phyloP scores from a whole-genome alignment of 306 rosid species.

The Quillaja saponaria region DNA sequence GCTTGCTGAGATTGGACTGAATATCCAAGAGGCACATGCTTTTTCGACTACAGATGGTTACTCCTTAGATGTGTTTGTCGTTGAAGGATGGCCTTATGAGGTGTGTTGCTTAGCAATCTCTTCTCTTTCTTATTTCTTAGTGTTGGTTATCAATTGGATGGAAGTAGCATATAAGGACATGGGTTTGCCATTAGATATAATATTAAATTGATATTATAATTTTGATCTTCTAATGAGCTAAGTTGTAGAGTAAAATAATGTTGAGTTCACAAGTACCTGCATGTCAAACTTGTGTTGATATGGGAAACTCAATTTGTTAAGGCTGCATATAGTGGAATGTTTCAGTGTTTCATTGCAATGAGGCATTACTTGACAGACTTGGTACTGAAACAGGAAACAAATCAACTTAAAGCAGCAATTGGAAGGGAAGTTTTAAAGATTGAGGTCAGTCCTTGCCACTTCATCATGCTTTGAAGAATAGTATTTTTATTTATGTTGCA shows the following conservation, averaged over 20 bases:
- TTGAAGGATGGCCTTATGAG: constrained; percentile 98
- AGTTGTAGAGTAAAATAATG: background rate
- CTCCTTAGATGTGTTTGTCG: constrained; percentile 97
- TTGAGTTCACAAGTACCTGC: constrained; percentile 25
- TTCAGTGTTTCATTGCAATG: background rate
- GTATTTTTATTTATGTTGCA: background rate
- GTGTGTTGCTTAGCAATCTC: constrained; percentile 41
- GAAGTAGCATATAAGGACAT: background rate
- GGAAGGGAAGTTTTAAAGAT: constrained; percentile 63
- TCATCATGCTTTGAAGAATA: constrained; percentile 8
- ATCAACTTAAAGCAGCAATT: constrained; percentile 65
- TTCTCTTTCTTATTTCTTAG: background rate
- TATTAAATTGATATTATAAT: constrained; percentile 2
- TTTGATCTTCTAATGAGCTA: constrained; percentile 19
- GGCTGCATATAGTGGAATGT: constrained; percentile 15
- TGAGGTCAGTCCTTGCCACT: constrained; percentile 56
- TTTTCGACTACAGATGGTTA: constrained; percentile 91
- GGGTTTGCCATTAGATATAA: background rate
- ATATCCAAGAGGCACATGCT: constrained; percentile 99
- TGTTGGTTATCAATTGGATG: background rate
- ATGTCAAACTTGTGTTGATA: constrained; percentile 5
- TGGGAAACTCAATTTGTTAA: background rate
- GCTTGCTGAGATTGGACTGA: constrained; percentile 95
- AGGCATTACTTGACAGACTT: constrained; percentile 29
- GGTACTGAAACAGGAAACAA: constrained; percentile 73